Conservation (phyloP, 768 basidiomycete species). For the Tylopilus subfusipes region DNA sequence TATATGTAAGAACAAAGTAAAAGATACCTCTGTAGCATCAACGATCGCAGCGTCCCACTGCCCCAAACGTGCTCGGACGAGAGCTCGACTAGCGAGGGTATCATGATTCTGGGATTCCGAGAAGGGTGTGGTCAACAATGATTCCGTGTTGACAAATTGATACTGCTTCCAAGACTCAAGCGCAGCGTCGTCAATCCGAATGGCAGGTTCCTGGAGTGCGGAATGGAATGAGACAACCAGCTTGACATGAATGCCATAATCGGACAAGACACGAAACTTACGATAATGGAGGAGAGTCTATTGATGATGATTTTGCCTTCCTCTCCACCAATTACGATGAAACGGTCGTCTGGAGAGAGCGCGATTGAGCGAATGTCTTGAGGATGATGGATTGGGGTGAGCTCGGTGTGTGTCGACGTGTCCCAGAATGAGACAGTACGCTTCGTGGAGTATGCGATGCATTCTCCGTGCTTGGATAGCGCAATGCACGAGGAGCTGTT, state of each 20-base stretch:
- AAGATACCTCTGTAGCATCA: not conserved
- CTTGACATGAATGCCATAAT: no score
- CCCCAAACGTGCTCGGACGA: not conserved
- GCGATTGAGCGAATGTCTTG: not conserved
- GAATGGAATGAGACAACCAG: no score
- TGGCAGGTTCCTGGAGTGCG: not conserved
- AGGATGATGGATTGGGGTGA: not conserved
- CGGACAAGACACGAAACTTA: not conserved
- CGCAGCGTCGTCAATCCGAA: not conserved
- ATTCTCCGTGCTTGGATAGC: not conserved
- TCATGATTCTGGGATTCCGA: not conserved
- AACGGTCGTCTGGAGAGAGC: not conserved
- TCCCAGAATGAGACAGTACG: not conserved
- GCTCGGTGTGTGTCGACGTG: not conserved
- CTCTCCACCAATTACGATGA: not conserved
- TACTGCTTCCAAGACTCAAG: not conserved
- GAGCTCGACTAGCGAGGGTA: not conserved
- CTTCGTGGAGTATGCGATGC: not conserved
- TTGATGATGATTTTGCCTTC: not conserved
- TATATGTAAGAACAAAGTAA: not conserved
- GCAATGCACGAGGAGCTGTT: not conserved
- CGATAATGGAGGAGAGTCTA: not conserved
- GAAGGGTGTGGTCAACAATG: not conserved
- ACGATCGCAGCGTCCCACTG: not conserved
- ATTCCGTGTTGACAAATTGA: not conserved